Evolutionary conservation across 2,329 filamentous ascomycete genomes (phyloP).

Genomic region (Massarina eburnea): DNA sequence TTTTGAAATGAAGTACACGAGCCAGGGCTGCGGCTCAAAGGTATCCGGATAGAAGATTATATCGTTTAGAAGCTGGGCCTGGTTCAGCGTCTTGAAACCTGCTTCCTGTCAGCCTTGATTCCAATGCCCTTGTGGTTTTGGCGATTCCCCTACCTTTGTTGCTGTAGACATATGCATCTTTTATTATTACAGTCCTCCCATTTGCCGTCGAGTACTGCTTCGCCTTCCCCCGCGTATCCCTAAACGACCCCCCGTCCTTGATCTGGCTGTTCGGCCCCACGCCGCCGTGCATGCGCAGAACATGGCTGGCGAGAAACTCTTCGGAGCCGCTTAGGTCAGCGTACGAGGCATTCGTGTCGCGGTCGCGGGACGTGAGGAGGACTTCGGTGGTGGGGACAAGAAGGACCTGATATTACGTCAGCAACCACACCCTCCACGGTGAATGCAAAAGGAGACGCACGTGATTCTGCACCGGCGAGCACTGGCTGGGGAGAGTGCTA

Average conservation of each 20-base stretch:
- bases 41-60: constrained; percentile 84
- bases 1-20: constrained; percentile 92
- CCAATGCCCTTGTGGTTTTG: not conserved
- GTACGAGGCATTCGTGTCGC: constrained; percentile 76
- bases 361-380: constrained; percentile 83
- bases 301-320: constrained; percentile 96
- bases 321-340: constrained; percentile 83
- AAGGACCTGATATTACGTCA: constrained; percentile 85
- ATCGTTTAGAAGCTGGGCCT: constrained; percentile 84
- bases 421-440: constrained; percentile 67
- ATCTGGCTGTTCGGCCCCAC: constrained; percentile 49
- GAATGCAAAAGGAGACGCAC: too few relatives aligned
- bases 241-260: constrained; percentile 60
- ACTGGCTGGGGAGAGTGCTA: constrained; percentile 89
- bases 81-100: constrained; percentile 91
- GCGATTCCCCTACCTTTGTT: constrained; percentile 74
- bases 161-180: constrained; percentile 89
- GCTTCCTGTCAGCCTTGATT: constrained; percentile 14
- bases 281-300: constrained; percentile 73
- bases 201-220: constrained; percentile 94
- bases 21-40: constrained; percentile 90
- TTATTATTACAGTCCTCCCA: constrained; percentile 88
- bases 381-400: constrained; percentile 93
- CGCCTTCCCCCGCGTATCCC: constrained; percentile 88
- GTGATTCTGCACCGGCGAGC: constrained; percentile 86